Evolutionary conservation across 202 grass and related monocot species (phyloP).

Genomic region (Eragrostis tef): DNA sequence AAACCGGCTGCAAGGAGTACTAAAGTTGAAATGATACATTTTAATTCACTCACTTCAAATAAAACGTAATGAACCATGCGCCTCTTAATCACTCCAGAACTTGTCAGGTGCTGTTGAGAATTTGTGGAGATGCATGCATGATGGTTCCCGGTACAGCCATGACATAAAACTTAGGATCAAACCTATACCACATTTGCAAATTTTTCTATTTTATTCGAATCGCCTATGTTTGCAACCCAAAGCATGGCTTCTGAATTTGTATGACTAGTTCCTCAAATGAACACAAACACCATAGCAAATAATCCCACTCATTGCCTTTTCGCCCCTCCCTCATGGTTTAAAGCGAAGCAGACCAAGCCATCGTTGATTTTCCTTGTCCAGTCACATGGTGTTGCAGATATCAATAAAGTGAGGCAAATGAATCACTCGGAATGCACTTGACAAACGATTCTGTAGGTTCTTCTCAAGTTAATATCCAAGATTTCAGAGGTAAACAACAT

Average conservation of each 20-base stretch:
- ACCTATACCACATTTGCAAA: not conserved
- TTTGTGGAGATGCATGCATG: not conserved
- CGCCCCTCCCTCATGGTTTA: slow-evolving; percentile 8
- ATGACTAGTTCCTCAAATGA: not conserved
- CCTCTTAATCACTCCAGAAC: not conserved
- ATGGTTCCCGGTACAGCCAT: not conserved
- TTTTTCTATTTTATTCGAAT: slow-evolving; percentile 1
- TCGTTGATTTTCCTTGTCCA: not conserved
- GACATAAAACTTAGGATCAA: slow-evolving; percentile 5
- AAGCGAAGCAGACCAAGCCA: slow-evolving; percentile 6
- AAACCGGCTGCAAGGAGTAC: not conserved
- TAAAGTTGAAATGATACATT: not conserved
- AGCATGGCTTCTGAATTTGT: not conserved
- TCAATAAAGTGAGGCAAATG: not conserved
- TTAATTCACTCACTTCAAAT: not conserved
- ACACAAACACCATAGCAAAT: not conserved
- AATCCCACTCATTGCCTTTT: not conserved
- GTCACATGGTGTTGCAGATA: not conserved
- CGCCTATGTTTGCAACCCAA: not conserved
- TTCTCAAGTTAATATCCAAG: not conserved
- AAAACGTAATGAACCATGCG: not conserved
- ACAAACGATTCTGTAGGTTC: not conserved
- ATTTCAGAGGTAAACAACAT: not conserved
- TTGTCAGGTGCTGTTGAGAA: not conserved
- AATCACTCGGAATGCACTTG: not conserved